Evolutionary conservation across 2,329 filamentous ascomycete species (phyloP).

Genomic region (Laburnicola sp.): DNA sequence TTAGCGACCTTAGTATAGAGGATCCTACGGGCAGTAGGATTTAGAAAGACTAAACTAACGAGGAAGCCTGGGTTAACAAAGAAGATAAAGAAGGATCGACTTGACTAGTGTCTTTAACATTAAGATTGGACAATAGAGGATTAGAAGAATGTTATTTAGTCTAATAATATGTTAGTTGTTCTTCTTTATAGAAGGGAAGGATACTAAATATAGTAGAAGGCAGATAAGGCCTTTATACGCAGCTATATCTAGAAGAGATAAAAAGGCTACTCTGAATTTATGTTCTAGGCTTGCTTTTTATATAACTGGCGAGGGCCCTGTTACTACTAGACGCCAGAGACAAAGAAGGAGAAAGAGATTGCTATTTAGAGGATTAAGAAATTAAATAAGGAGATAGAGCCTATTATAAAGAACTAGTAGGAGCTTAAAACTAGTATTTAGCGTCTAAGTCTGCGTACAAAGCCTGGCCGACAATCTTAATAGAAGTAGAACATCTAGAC

Average conservation of each 20-base stretch:
- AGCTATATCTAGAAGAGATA: constrained; percentile 13
- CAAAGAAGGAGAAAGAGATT: too few relatives aligned
- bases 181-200: constrained; percentile 5
- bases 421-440: constrained; percentile 11
- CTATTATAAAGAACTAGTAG: constrained; percentile 11
- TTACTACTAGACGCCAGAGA: too few relatives aligned
- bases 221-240: constrained; percentile 10
- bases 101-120: too few relatives aligned
- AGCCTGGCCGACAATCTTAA: neutral
- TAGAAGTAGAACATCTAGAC: constrained; percentile 9
- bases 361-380: too few relatives aligned
- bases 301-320: neutral
- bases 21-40: too few relatives aligned
- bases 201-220: constrained; percentile 11
- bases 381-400: constrained; percentile 8
- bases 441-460: constrained; percentile 1
- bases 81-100: too few relatives aligned
- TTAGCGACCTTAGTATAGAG: too few relatives aligned
- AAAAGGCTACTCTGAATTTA: constrained; percentile 16
- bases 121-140: too few relatives aligned
- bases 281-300: constrained; percentile 7
- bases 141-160: too few relatives aligned
- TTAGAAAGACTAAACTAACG: too few relatives aligned
- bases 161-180: too few relatives aligned
- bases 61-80: too few relatives aligned